phyloP scores from a whole-genome alignment of 768 basidiomycete genomes.

The Cystofilobasidium ferigula region DNA sequence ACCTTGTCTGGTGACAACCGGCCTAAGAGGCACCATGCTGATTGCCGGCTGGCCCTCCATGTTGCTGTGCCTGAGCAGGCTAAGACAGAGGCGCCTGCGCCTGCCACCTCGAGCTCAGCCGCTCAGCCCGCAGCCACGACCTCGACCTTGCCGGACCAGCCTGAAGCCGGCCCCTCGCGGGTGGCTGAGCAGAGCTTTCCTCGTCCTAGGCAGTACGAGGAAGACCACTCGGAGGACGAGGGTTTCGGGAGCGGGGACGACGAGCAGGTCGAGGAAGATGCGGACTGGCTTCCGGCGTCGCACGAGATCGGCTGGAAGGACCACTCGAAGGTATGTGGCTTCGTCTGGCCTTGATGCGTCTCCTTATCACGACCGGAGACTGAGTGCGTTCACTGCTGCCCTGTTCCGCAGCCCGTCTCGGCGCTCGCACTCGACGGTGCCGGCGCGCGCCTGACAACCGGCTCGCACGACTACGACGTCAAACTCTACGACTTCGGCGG shows the following conservation, averaged over 20 bases:
- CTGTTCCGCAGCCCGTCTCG: constrained; percentile 56
- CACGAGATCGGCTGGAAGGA: constrained; percentile 90
- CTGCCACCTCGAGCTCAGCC: neutral
- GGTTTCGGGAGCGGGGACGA: constrained; percentile 32
- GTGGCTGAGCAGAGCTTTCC: neutral
- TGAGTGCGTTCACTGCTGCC: neutral
- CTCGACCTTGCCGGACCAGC: constrained; percentile 10
- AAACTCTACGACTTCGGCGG: constrained; percentile 99
- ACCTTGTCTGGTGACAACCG: neutral
- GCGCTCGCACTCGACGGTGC: constrained; percentile 86
- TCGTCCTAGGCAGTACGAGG: constrained; percentile 14
- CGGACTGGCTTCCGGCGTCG: constrained; percentile 65
- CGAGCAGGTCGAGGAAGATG: constrained; percentile 38
- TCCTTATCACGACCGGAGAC: neutral
- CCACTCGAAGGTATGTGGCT: constrained; percentile 58
- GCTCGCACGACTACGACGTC: constrained; percentile 93
- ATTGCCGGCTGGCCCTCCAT: neutral
- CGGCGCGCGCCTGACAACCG: constrained; percentile 79
- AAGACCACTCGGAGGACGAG: constrained; percentile 35
- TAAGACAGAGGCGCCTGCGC: neutral
- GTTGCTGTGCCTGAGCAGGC: neutral
- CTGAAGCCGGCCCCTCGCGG: constrained; percentile 5
- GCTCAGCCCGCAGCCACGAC: constrained; percentile 9
- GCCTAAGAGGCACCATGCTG: neutral
- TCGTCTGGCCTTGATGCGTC: neutral